These are phyloP conservation scores for Rhizopogon roseolus DNA, from an alignment of 768 basidiomycete genomes.

Conservation along the genomic window DNA sequence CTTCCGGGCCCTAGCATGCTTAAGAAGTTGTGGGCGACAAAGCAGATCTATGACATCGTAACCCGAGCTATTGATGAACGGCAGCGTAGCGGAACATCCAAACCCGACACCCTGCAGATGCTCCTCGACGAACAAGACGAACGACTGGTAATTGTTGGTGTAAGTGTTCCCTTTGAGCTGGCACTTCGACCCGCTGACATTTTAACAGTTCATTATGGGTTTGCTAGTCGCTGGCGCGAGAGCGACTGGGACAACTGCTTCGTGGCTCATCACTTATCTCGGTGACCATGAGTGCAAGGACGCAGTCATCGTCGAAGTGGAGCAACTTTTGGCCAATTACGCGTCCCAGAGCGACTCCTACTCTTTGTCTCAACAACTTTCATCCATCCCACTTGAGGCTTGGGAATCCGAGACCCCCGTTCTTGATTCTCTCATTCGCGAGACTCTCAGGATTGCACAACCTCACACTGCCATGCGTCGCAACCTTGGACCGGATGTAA, in stretches of 20 bases:
- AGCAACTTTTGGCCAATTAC: slow-evolving; percentile 46
- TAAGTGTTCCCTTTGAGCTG: slow-evolving; percentile 28
- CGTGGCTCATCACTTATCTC: slow-evolving; percentile 72
- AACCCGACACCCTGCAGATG: slow-evolving; percentile 70
- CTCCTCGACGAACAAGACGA: slow-evolving; percentile 70
- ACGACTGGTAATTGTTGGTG: slow-evolving; percentile 63
- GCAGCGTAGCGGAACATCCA: slow-evolving; percentile 48
- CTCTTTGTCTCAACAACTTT: slow-evolving; percentile 42
- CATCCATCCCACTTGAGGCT: slow-evolving; percentile 57
- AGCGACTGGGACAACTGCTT: slow-evolving; percentile 76
- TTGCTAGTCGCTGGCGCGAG: slow-evolving; percentile 76
- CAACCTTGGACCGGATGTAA: slow-evolving; percentile 67
- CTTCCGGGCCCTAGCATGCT: slow-evolving; percentile 70
- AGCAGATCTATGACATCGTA: slow-evolving; percentile 71
- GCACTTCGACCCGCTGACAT: slow-evolving; percentile 13
- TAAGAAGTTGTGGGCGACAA: slow-evolving; percentile 66
- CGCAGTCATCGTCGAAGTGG: slow-evolving; percentile 58
- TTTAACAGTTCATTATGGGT: slow-evolving; percentile 72
- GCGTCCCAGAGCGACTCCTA: slow-evolving; percentile 19
- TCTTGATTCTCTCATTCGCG: slow-evolving; percentile 68
- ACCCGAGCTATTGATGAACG: slow-evolving; percentile 52
- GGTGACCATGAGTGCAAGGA: slow-evolving; percentile 65
- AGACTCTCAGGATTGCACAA: slow-evolving; percentile 75
- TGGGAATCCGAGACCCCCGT: slow-evolving; percentile 72
- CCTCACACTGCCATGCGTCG: slow-evolving; percentile 79